Percentiles rank a stretch among this genome's conserved stretches.
phyloP scores from a whole-genome alignment of 2,329 filamentous ascomycete species.

The Golovinomyces cichoracearum region DNA sequence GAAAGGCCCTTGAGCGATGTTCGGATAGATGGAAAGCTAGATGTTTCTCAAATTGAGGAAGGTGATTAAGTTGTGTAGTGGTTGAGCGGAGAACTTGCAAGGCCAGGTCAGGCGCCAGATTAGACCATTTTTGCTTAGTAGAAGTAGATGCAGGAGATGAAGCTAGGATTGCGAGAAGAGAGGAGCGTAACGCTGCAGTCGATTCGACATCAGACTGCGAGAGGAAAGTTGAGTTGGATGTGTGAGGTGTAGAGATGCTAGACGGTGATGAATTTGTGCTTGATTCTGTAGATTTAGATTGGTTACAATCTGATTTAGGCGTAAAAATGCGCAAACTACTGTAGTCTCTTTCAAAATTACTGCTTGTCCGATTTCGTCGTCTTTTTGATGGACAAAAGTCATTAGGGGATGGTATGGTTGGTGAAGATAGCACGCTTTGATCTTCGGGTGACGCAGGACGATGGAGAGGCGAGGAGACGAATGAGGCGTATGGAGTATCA shows the following conservation, averaged over 20 bases:
- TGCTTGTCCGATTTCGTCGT: constrained; percentile 3
- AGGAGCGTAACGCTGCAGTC: constrained; percentile 9
- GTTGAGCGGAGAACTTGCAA: constrained; percentile 15
- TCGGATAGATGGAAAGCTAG: constrained; percentile 14
- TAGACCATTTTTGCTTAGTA: constrained; percentile 11
- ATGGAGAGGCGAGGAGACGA: constrained; percentile 8
- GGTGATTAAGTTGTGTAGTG: constrained; percentile 10
- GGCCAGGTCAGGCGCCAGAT: constrained; percentile 10
- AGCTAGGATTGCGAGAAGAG: constrained; percentile 13
- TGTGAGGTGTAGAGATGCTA: constrained; percentile 11
- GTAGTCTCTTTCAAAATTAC: constrained; percentile 7
- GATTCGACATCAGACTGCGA: constrained; percentile 8
- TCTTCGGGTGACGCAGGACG: constrained; percentile 10
- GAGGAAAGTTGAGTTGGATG: constrained; percentile 10
- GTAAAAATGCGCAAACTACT: constrained; percentile 10
- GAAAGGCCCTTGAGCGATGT: constrained; percentile 10
- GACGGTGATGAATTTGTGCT: constrained; percentile 12
- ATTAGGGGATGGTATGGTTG: constrained; percentile 11
- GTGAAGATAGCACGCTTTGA: constrained; percentile 8
- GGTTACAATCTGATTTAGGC: constrained; percentile 9
- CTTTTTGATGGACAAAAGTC: constrained; percentile 10
- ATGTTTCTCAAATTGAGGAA: constrained; percentile 13
- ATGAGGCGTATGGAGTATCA: constrained; percentile 10
- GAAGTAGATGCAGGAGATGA: constrained; percentile 10
- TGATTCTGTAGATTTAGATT: constrained; percentile 6